Evolutionary conservation across 108 stramenopile genomes (phyloP).

Genomic region (Nannochloropsis oceanica): DNA sequence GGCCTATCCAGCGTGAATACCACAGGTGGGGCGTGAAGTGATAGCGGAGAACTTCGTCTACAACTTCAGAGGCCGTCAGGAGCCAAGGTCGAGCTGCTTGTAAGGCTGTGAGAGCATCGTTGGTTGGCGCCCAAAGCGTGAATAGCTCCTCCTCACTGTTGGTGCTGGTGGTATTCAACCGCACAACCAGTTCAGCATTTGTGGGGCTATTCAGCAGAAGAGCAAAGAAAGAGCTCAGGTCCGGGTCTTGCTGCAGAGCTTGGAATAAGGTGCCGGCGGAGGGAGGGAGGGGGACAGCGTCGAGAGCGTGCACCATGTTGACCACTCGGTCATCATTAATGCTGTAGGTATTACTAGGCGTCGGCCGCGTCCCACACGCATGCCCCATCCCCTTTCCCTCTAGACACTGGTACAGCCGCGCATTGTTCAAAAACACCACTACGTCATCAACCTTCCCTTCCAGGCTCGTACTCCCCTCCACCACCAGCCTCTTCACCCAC

Average conservation of each 20-base stretch:
- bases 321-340: constrained; percentile 7
- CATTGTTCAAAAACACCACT: background rate
- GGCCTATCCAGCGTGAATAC: background rate
- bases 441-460: background rate
- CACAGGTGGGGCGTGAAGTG: background rate
- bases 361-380: constrained; percentile 9
- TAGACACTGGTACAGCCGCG: constrained; percentile 12
- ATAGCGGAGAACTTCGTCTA: background rate
- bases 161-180: background rate
- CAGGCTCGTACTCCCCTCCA: background rate
- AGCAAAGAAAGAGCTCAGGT: background rate
- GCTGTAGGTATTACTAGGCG: constrained; percentile 21
- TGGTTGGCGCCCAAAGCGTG: background rate
- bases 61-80: background rate
- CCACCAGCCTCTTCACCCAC: background rate
- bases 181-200: background rate
- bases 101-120: background rate
- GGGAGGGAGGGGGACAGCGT: background rate
- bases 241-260: background rate
- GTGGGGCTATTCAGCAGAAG: background rate
- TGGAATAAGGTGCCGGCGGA: background rate
- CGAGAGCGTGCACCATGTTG: constrained; percentile 14
- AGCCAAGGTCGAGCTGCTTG: background rate
- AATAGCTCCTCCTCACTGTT: background rate
- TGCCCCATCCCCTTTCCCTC: constrained; percentile 9